phyloP scores from a whole-genome alignment of 805 yeast species.

The Cyberlindnera japonica region DNA sequence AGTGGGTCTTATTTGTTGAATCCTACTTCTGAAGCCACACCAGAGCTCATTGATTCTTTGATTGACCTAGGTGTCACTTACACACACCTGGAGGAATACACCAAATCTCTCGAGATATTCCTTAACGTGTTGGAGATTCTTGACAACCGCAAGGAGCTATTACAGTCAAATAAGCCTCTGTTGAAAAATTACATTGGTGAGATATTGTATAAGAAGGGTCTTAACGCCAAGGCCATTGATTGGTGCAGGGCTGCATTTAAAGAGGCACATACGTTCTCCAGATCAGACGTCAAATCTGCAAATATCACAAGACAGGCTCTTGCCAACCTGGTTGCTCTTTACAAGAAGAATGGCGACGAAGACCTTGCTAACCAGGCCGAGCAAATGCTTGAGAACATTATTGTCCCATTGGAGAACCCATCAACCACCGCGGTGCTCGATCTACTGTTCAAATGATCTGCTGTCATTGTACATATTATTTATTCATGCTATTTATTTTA shows the following conservation, averaged over 20 bases:
- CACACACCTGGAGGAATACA: slow-evolving; percentile 14
- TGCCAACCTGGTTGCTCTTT: slow-evolving; percentile 27
- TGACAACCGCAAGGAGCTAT: slow-evolving; percentile 6
- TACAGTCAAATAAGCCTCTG: slow-evolving; percentile 27
- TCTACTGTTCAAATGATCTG: slow-evolving; percentile 7
- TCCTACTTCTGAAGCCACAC: slow-evolving; percentile 15
- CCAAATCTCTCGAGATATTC: slow-evolving; percentile 33
- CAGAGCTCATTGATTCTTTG: slow-evolving; percentile 24
- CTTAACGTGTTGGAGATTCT: slow-evolving; percentile 27
- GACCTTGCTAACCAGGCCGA: slow-evolving; percentile 14
- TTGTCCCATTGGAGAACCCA: slow-evolving; percentile 5
- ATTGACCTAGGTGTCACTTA: slow-evolving; percentile 27
- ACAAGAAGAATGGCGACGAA: slow-evolving; percentile 17
- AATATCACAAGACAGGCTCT: slow-evolving; percentile 36
- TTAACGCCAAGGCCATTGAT: slow-evolving; percentile 34
- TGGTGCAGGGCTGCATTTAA: slow-evolving; percentile 38
- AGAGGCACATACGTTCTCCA: slow-evolving; percentile 30
- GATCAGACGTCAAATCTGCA: slow-evolving; percentile 35
- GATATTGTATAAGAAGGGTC: slow-evolving; percentile 35
- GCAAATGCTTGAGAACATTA: slow-evolving; percentile 8
- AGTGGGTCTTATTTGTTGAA: slow-evolving; percentile 20
- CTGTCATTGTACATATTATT: slow-evolving; percentile 1
- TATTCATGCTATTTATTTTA: not conserved
- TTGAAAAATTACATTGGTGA: slow-evolving; percentile 42
- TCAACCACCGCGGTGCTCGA: slow-evolving; percentile 9